These are phyloP conservation scores for Termitomyces sp. DNA, from an alignment of 768 basidiomycete genomes.

Conservation along the genomic window DNA sequence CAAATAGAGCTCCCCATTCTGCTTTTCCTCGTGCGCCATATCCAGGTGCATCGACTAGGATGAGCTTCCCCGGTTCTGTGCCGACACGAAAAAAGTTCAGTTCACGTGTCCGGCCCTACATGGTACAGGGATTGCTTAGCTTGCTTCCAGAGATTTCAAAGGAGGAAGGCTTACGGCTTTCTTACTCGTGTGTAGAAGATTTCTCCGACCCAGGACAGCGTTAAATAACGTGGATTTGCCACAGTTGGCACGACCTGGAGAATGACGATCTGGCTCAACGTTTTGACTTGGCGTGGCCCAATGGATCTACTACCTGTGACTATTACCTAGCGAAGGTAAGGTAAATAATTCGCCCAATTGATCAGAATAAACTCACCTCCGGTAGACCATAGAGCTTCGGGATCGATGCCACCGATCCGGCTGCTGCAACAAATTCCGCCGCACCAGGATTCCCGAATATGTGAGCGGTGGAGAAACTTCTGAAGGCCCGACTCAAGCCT, in stretches of 20 bases:
- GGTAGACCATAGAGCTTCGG: conserved; percentile 36
- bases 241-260: conserved; percentile 66
- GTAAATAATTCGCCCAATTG: neutral
- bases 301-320: conserved; percentile 30
- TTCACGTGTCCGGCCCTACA: conserved; percentile 64
- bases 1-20: conserved; percentile 72
- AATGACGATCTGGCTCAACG: neutral
- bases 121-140: neutral
- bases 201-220: conserved; percentile 52
- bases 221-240: conserved; percentile 77
- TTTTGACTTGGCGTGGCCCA: neutral
- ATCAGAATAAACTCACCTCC: conserved; percentile 25
- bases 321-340: conserved; percentile 27
- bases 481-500: neutral
- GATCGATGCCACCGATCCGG: conserved; percentile 28
- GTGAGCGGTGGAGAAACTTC: conserved; percentile 10
- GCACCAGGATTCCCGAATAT: conserved; percentile 24
- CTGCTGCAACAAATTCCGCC: conserved; percentile 35
- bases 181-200: conserved; percentile 58
- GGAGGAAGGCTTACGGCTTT: conserved; percentile 50
- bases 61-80: conserved; percentile 44
- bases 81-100: conserved; percentile 75
- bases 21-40: conserved; percentile 69
- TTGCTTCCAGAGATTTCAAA: neutral
- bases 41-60: conserved; percentile 78